A percentile compares a stretch with the other conserved stretches of the same genome.
Conservation (phyloP, 2,329 filamentous ascomycete genomes). For the Rhinocladiella mackenziei region DNA sequence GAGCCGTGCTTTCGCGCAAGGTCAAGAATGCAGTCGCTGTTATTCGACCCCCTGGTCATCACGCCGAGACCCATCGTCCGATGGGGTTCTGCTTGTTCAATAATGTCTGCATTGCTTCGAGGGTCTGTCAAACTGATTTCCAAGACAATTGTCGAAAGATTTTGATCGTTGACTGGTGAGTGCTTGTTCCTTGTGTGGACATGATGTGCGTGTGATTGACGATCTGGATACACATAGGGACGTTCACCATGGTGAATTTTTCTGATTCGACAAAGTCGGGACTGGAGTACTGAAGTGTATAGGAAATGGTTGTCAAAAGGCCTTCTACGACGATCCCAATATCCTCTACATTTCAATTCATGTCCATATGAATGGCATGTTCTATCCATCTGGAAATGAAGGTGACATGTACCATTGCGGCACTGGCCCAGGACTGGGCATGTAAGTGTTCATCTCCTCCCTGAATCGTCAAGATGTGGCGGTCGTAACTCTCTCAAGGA, state of each 20-base stretch:
- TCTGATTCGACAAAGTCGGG: too few species aligned
- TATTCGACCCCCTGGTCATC: constrained; percentile 90
- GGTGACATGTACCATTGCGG: constrained; percentile 60
- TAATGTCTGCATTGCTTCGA: constrained; percentile 91
- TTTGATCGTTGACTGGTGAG: constrained; percentile 88
- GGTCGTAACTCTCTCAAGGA: constrained; percentile 38
- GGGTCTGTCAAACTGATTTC: constrained; percentile 76
- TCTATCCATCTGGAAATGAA: constrained; percentile 68
- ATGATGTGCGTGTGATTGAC: too few species aligned
- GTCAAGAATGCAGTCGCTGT: constrained; percentile 96
- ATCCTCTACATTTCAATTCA: constrained; percentile 94
- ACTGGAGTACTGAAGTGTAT: neutral
- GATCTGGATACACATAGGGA: too few species aligned
- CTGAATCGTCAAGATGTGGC: constrained; percentile 16
- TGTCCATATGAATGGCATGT: constrained; percentile 75
- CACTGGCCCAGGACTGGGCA: constrained; percentile 54
- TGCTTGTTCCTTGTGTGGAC: neutral
- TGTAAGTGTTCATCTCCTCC: constrained; percentile 35
- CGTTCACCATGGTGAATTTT: constrained; percentile 64
- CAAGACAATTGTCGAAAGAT: constrained; percentile 80
- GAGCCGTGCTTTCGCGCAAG: constrained; percentile 74
- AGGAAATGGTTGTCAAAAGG: constrained; percentile 93
- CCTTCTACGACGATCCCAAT: constrained; percentile 92
- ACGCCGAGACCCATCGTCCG: constrained; percentile 78
- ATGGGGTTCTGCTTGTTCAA: constrained; percentile 99